Evolutionary conservation across 2,329 filamentous ascomycete species (phyloP).

Genomic region (Coleophoma crateriformis): DNA sequence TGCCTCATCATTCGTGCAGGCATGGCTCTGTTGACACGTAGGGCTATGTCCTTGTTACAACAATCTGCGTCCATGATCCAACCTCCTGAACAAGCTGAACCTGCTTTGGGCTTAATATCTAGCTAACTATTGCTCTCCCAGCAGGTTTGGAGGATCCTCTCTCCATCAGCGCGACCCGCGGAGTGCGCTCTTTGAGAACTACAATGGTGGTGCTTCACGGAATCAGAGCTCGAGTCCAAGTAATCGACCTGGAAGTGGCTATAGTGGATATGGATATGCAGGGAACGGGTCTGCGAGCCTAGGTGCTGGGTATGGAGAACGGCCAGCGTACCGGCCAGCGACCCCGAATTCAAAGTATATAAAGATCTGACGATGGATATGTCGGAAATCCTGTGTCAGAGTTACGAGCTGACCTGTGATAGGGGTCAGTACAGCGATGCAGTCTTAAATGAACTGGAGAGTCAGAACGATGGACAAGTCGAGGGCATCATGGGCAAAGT

Average conservation of each 20-base stretch:
- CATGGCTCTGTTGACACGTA: no score
- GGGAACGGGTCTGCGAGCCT: slow-evolving; percentile 27
- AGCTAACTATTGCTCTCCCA: not conserved
- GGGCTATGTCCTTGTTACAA: no score
- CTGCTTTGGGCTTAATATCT: no score
- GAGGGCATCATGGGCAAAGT: slow-evolving; percentile 91
- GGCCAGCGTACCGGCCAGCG: slow-evolving; percentile 52
- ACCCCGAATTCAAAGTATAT: slow-evolving; percentile 66
- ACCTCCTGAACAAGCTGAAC: no score
- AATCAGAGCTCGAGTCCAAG: slow-evolving; percentile 6
- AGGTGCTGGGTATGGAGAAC: slow-evolving; percentile 18
- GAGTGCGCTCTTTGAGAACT: slow-evolving; percentile 71
- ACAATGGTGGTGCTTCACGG: slow-evolving; percentile 44
- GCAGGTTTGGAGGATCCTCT: slow-evolving; percentile 60
- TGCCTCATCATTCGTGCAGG: no score
- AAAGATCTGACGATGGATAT: not conserved
- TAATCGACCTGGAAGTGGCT: slow-evolving; percentile 29
- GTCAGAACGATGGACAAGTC: slow-evolving; percentile 87
- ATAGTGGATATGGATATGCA: slow-evolving; percentile 46
- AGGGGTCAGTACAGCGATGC: slow-evolving; percentile 91
- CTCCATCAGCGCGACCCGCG: slow-evolving; percentile 71
- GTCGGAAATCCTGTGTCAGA: not conserved
- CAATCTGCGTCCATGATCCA: no score
- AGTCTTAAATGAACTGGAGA: slow-evolving; percentile 88
- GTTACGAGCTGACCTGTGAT: slow-evolving; percentile 1